Conservation (phyloP, 73 alveolate genomes). For the Symbiodinium pilosum region DNA sequence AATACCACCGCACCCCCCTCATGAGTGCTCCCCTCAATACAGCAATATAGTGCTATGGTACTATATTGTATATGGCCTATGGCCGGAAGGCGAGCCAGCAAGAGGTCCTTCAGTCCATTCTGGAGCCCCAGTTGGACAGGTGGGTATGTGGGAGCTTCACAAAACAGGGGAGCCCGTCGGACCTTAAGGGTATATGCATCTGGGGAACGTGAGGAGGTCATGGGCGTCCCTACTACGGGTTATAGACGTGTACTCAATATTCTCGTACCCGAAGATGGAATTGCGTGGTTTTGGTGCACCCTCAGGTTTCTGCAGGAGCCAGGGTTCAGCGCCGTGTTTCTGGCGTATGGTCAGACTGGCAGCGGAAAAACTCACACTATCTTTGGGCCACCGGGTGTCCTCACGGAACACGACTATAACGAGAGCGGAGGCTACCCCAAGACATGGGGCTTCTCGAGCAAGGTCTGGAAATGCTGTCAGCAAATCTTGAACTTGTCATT, state of each 20-base stretch:
- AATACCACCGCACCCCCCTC: too few relatives aligned
- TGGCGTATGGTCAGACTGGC: constrained; percentile 90
- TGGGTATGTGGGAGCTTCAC: too few relatives aligned
- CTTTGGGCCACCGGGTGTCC: constrained; percentile 71
- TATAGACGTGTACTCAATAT: too few relatives aligned
- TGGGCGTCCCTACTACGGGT: too few relatives aligned
- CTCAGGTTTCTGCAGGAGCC: constrained; percentile 50
- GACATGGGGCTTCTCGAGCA: not conserved
- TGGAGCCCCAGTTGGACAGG: constrained; percentile 9
- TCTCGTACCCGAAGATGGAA: not conserved
- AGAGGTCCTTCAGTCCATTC: not conserved
- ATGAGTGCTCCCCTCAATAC: too few relatives aligned
- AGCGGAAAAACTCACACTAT: constrained; percentile 72
- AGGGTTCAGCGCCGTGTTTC: constrained; percentile 38
- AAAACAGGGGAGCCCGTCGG: too few relatives aligned
- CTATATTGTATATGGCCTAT: too few relatives aligned
- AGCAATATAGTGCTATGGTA: too few relatives aligned
- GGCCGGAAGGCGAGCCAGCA: constrained; percentile 23
- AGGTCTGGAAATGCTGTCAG: too few relatives aligned
- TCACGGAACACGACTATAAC: constrained; percentile 69
- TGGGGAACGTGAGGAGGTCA: too few relatives aligned
- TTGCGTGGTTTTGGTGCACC: not conserved
- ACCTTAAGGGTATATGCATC: too few relatives aligned
- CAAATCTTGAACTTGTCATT: too few relatives aligned
- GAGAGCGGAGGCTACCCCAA: not conserved